Conservation (phyloP, 176 grass and related monocot species). For the Urochloa ruziziensis region DNA sequence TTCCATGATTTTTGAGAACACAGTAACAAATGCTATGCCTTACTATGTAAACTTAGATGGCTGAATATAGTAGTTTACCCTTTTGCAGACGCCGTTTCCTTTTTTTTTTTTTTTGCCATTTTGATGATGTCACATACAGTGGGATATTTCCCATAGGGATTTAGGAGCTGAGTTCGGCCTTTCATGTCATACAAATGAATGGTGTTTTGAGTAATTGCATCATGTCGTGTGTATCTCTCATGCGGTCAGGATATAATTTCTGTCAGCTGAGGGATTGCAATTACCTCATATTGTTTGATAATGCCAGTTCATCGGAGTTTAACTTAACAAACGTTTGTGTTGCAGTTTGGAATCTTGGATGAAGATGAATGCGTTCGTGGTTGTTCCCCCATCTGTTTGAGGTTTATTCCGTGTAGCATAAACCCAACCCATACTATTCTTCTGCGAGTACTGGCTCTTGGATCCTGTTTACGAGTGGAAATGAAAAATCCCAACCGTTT, state of each 20-base stretch:
- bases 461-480: neutral
- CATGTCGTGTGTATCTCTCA: neutral
- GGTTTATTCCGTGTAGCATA: no score
- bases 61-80: neutral
- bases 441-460: neutral
- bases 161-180: neutral
- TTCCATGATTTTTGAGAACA: constrained; percentile 52
- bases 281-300: no score
- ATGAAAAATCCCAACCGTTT: neutral
- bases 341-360: no score
- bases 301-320: no score
- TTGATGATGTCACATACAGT: neutral
- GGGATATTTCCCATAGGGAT: neutral
- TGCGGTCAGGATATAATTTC: neutral
- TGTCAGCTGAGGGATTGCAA: no score
- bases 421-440: neutral
- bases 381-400: no score
- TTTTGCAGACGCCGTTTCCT: neutral
- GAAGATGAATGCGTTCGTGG: no score
- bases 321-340: no score
- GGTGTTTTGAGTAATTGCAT: neutral
- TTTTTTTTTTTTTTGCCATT: neutral
- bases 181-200: neutral
- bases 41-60: neutral
- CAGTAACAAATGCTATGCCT: neutral